phyloP scores from a whole-genome alignment of 1,284 basidiomycete species.

The Austroboletus niveus region DNA sequence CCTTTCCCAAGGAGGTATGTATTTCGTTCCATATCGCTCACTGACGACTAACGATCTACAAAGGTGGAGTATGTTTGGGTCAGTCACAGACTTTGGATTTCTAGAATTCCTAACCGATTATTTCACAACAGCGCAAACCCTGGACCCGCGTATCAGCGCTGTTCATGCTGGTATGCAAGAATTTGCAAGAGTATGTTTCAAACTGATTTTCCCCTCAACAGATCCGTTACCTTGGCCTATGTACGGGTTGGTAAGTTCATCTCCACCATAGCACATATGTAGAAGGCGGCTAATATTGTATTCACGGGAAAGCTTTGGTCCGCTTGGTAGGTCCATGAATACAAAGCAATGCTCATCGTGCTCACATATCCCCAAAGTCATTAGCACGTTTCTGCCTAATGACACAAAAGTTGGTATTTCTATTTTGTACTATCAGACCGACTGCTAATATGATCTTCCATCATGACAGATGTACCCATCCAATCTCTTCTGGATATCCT shows the following conservation, averaged over 20 bases:
- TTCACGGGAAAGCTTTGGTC: not conserved
- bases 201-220: not conserved
- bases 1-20: slow-evolving; percentile 1
- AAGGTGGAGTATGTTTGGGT: slow-evolving; percentile 7
- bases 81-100: not conserved
- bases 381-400: not conserved
- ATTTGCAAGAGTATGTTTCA: not conserved
- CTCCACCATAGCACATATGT: not conserved
- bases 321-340: not conserved
- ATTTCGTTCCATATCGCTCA: not conserved
- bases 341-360: not conserved
- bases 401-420: not conserved
- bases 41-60: not conserved
- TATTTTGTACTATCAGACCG: not conserved
- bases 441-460: not conserved
- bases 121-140: not conserved
- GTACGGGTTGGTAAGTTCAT: not conserved
- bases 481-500: no score
- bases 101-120: not conserved
- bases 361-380: not conserved
- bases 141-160: slow-evolving; percentile 1
- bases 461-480: not conserved
- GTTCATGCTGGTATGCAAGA: not conserved
- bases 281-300: not conserved
- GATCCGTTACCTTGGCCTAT: slow-evolving; percentile 5